Conservation (phyloP, 257 asterid species). For the Primulina eburnea region DNA sequence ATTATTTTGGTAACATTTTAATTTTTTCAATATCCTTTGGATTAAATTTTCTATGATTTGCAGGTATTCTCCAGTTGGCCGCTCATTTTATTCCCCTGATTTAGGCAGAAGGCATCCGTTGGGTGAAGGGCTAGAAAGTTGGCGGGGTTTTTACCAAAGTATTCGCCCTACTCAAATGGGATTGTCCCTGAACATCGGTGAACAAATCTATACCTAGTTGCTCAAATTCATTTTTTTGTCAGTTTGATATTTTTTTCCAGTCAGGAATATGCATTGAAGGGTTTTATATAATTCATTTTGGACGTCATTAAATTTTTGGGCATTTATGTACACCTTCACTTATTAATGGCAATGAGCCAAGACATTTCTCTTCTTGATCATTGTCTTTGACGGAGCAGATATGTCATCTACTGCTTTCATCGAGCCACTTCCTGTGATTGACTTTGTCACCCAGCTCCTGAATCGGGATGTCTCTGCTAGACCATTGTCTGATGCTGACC, state of each 20-base stretch:
- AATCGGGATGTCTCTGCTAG: slow-evolving; percentile 71
- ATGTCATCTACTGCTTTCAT: slow-evolving; percentile 98
- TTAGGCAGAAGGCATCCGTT: slow-evolving; percentile 77
- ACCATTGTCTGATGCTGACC: slow-evolving; percentile 88
- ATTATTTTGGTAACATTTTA: not conserved
- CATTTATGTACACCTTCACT: not conserved
- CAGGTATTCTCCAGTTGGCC: slow-evolving; percentile 75
- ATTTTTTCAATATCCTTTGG: not conserved
- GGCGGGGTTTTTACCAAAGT: slow-evolving; percentile 98
- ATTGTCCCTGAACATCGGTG: slow-evolving; percentile 84
- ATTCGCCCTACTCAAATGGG: slow-evolving; percentile 99
- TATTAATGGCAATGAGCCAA: not conserved
- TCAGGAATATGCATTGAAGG: not conserved
- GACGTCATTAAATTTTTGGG: not conserved
- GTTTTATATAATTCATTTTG: not conserved
- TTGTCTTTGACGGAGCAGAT: slow-evolving; percentile 45
- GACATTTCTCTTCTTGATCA: not conserved
- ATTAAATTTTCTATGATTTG: slow-evolving; percentile 13
- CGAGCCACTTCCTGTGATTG: slow-evolving; percentile 90
- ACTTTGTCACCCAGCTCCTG: slow-evolving; percentile 79
- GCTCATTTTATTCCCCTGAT: slow-evolving; percentile 82
- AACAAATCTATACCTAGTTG: slow-evolving; percentile 6
- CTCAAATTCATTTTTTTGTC: not conserved
- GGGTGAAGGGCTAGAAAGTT: slow-evolving; percentile 93
- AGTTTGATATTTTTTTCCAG: not conserved